A percentile compares a stretch with the other conserved stretches of the same genome.
phyloP scores from a whole-genome alignment of 139 green algal genomes.

The Chlorokybus atmophyticus region DNA sequence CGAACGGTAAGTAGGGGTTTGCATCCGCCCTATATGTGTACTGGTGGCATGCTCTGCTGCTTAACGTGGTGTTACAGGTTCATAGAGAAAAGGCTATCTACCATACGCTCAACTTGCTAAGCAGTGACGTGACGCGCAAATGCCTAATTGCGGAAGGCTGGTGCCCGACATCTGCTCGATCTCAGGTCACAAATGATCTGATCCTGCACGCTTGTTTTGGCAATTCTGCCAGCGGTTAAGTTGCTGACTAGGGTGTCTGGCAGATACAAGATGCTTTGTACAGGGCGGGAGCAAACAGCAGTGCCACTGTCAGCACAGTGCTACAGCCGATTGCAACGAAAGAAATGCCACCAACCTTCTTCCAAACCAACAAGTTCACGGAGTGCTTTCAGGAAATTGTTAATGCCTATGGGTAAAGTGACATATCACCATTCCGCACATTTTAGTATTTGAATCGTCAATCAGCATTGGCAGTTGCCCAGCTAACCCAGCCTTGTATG shows the following conservation, averaged over 20 bases:
- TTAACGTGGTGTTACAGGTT: slow-evolving; percentile 27
- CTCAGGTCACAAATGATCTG: slow-evolving; percentile 29
- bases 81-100: slow-evolving; percentile 85
- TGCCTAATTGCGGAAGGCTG: slow-evolving; percentile 88
- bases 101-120: slow-evolving; percentile 94
- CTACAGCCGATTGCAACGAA: slow-evolving; percentile 74
- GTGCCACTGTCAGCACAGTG: slow-evolving; percentile 58
- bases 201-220: background rate
- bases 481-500: too few species aligned
- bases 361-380: slow-evolving; percentile 78
- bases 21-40: too few species aligned
- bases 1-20: slow-evolving; percentile 15
- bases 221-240: background rate
- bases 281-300: slow-evolving; percentile 21
- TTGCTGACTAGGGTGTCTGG: background rate
- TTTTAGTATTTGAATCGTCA: too few species aligned
- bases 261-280: slow-evolving; percentile 36
- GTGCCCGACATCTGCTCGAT: slow-evolving; percentile 49
- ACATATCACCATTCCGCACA: too few species aligned
- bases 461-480: too few species aligned
- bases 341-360: slow-evolving; percentile 85
- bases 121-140: slow-evolving; percentile 81
- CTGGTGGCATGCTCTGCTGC: background rate
- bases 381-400: slow-evolving; percentile 87
- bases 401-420: slow-evolving; percentile 73